These are phyloP conservation scores for Endogone sp. DNA, from an alignment of 192 early-diverging fungal genomes.

Conservation along the genomic window DNA sequence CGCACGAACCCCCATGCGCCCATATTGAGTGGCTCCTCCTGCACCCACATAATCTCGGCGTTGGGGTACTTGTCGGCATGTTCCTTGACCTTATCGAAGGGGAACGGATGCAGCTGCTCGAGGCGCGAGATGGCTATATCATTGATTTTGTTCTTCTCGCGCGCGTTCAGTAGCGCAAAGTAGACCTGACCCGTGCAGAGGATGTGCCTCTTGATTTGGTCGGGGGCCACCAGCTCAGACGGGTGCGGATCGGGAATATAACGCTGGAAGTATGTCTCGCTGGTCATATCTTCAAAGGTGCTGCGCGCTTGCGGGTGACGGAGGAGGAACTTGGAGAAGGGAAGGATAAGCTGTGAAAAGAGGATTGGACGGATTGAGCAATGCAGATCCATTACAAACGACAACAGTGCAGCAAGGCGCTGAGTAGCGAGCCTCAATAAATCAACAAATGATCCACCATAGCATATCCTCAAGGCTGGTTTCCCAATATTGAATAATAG, in stretches of 20 bases:
- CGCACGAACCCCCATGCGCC: conserved; percentile 88
- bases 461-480: too few relatives aligned
- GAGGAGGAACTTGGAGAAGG: conserved; percentile 85
- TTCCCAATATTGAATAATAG: too few relatives aligned
- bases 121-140: conserved; percentile 90
- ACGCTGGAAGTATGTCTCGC: conserved; percentile 80
- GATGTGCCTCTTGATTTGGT: conserved; percentile 88
- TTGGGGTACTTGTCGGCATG: conserved; percentile 89
- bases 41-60: conserved; percentile 89
- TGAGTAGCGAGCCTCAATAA: too few relatives aligned
- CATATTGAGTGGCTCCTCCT: conserved; percentile 95
- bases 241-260: conserved; percentile 93
- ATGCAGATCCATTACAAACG: background rate
- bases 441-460: too few relatives aligned
- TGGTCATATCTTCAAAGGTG: conserved; percentile 74
- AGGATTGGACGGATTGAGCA: conserved; percentile 13
- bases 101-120: conserved; percentile 95
- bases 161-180: conserved; percentile 85
- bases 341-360: conserved; percentile 54
- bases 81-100: conserved; percentile 84
- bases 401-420: background rate
- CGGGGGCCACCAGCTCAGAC: conserved; percentile 67
- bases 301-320: conserved; percentile 93
- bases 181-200: conserved; percentile 98
- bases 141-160: conserved; percentile 85